Base-by-base conservation (phyloP, 495 filamentous ascomycete genomes). In the Hapsidospora chrysogenum region DNA sequence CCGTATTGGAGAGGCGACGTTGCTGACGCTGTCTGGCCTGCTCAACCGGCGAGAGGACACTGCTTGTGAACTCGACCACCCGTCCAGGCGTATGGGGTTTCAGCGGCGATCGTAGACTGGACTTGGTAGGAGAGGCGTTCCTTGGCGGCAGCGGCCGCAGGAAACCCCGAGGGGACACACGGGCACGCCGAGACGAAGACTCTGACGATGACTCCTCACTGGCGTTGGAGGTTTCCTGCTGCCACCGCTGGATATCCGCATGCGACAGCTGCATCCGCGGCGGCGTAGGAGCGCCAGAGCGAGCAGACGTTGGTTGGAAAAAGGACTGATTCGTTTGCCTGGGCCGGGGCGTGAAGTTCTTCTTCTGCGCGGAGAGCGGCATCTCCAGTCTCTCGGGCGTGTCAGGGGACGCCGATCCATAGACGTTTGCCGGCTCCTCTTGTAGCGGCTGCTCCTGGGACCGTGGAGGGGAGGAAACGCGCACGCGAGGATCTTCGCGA, bases 91-190 rank as follows among this genome's bases (percentile, higher is more conserved):
- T 64, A 27, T 53, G 61, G 4, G 53, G 50, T 37, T 69, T 69
- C 13, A 66, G 41, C 2, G 67, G 64, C 10, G 65, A 68, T 35
- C 67, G 58, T 18, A 71, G 47, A 41, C 50, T 63, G 1, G 65
- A 68, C 40, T 70, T 71, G 9, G 43, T 51, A 0, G 67, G 67
- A 2, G 65, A 70, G 10, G 48, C 46, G 5, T 51, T 47, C 16
- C 53, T 55, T 39, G 56, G 42, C 20, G 53, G 52, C 6, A 44
- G 35, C 2, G 48, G 37, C 29, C 41, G 41, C 3, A 42, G 43
- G 3, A 35, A 31, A 1, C 30, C 35, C 4, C 23, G 32, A 2
- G 29, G 30, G 32, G 41, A 26, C 11, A 6, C 23, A 26, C n/a
- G n/a, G n/a, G n/a, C n/a, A n/a, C n/a, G n/a, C n/a, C n/a, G n/a